Evolutionary conservation across 2,329 filamentous ascomycete species (phyloP).

Genomic region (Exophiala sp.): DNA sequence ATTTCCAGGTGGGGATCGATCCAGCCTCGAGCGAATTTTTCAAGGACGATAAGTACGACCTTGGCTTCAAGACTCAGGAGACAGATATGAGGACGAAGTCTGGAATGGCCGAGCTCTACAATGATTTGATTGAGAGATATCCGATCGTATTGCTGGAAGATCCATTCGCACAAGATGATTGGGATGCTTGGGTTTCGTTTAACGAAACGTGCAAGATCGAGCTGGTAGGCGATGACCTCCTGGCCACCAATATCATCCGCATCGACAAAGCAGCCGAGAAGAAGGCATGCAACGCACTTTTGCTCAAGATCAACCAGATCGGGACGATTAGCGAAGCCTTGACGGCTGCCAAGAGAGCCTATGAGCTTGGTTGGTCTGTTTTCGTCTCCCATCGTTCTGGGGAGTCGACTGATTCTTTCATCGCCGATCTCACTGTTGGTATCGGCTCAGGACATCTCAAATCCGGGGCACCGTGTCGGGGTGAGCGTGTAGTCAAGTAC

Average conservation of each 20-base stretch:
- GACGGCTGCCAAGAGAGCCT: slow-evolving; percentile 35
- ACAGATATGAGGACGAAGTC: slow-evolving; percentile 25
- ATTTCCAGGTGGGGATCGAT: slow-evolving; percentile 41
- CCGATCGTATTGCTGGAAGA: slow-evolving; percentile 42
- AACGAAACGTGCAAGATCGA: slow-evolving; percentile 38
- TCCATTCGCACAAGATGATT: slow-evolving; percentile 43
- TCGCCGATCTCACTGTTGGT: slow-evolving; percentile 42
- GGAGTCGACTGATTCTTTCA: slow-evolving; percentile 45
- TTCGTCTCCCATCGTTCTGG: slow-evolving; percentile 45
- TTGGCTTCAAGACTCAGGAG: slow-evolving; percentile 37
- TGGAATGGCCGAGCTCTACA: slow-evolving; percentile 34
- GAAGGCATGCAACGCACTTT: slow-evolving; percentile 40
- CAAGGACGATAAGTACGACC: slow-evolving; percentile 34
- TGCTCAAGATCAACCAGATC: slow-evolving; percentile 46
- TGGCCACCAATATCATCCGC: slow-evolving; percentile 39
- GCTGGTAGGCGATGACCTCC: slow-evolving; percentile 42
- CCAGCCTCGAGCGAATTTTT: slow-evolving; percentile 42
- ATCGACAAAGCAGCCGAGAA: slow-evolving; percentile 36
- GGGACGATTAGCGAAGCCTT: slow-evolving; percentile 42
- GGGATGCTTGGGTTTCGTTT: slow-evolving; percentile 37
- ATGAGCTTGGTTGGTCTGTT: slow-evolving; percentile 37
- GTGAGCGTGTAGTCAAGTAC: slow-evolving; percentile 44
- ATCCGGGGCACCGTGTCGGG: slow-evolving; percentile 39
- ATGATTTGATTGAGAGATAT: slow-evolving; percentile 34
- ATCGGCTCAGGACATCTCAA: slow-evolving; percentile 41